Percentiles rank a stretch among this genome's conserved stretches.
These are phyloP conservation scores for Debaryomyces robertsiae DNA, from an alignment of 1,139 yeast species.

Conservation along the genomic window DNA sequence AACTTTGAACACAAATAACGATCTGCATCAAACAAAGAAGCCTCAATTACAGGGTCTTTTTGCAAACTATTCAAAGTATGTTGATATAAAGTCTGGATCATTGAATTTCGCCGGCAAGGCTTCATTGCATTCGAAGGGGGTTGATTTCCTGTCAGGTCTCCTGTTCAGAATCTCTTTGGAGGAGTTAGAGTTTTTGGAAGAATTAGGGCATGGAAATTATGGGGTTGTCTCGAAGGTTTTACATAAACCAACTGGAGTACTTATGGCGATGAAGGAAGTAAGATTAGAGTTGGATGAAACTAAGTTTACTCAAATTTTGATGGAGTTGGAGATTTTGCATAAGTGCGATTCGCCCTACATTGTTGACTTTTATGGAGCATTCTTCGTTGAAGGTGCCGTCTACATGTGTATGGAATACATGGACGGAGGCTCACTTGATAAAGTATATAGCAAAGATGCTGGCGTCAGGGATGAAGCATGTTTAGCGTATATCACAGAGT, in stretches of 20 bases:
- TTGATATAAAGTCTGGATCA: conserved; percentile 89
- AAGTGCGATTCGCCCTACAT: conserved; percentile 87
- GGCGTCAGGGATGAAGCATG: conserved; percentile 79
- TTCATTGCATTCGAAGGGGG: conserved; percentile 86
- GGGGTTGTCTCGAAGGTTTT: conserved; percentile 92
- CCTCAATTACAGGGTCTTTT: conserved; percentile 57
- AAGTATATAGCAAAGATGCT: conserved; percentile 66
- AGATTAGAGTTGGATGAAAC: conserved; percentile 88
- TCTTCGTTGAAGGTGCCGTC: conserved; percentile 96
- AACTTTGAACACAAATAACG: conserved; percentile 6
- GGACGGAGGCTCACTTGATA: conserved; percentile 97
- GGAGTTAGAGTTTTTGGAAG: conserved; percentile 81
- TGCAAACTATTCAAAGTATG: conserved; percentile 81
- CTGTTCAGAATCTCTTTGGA: conserved; percentile 85
- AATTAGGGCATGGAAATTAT: conserved; percentile 92
- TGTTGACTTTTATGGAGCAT: conserved; percentile 96
- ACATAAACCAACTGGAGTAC: conserved; percentile 90
- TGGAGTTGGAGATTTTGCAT: conserved; percentile 94
- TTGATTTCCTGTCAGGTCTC: conserved; percentile 86
- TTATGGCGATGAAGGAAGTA: conserved; percentile 98
- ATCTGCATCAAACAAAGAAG: conserved; percentile 8
- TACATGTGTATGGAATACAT: conserved; percentile 98
- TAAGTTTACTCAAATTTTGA: conserved; percentile 87
- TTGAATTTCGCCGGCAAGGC: conserved; percentile 93
- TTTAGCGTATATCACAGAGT: conserved; percentile 77